Base-by-base conservation (phyloP, 306 rosid genomes). In the Acacia confusa region DNA sequence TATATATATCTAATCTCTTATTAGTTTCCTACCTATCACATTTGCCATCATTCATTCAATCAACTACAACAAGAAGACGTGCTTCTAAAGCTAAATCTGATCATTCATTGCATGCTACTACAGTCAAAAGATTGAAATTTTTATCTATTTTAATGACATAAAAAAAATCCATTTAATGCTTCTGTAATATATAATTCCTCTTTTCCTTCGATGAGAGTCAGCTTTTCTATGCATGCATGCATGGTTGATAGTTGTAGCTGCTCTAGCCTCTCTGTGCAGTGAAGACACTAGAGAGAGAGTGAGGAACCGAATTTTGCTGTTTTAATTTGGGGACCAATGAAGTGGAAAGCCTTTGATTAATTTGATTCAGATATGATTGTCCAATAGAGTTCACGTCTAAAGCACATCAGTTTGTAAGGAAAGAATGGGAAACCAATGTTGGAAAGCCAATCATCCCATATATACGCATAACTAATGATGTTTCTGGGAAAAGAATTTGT, bases 381-480 rank as follows among this genome's bases (percentile, higher is more conserved):
- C 85, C 70, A 75, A 84, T 55, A 36, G 87, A 82, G 83, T 84
- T n/a, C 44, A 81, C 90, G 48, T 82, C 94, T 40, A 86, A 70
- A 75, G 77, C 83, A 74, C 89, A 88, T 64, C 86, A 84, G 79
- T 70, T 79, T 79, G 41, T 57, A 43, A 82, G 89, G 87, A 94
- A 70, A 84, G 86, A 84, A 84, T 75, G 70, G 45, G 93, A 86
- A 74, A 81, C 72, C 69, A 86, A 80, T 85, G 82, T 82, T 75
- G 87, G 85, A 74, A 90, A 85, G 78, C 79, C 87, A 52, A 81
- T 80, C 64, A 69, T 79, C 68, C 84, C 83, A 72, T 84, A 87
- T 77, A 88, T 85, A 60, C 84, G 85, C 61, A 20, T 81, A 8
- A 72, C 80, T 57, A 82, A 86, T 86, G 79, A 68, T 30, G 65